Conservation (phyloP, 208 protist species). For the Acanthamoeba sp. region DNA sequence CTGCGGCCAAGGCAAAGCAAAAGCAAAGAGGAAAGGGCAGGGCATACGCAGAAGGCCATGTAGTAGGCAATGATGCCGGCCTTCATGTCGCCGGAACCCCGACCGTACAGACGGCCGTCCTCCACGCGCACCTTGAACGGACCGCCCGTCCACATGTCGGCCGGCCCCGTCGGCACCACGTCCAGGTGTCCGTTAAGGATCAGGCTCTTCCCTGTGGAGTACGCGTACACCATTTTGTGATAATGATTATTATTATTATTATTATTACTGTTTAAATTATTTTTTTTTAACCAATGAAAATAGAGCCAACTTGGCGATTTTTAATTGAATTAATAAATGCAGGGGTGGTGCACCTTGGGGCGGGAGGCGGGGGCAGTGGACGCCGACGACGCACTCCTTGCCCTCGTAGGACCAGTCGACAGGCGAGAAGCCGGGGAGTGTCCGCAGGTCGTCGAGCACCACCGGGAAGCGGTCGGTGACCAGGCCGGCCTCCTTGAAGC, state of each 20-base stretch:
- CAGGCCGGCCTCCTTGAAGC: conserved; percentile 71
- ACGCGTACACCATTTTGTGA: neutral
- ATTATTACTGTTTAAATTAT: neutral
- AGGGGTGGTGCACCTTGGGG: neutral
- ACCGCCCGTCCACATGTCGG: conserved; percentile 74
- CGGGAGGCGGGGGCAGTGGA: conserved; percentile 55
- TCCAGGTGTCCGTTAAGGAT: conserved; percentile 85
- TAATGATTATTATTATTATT: neutral
- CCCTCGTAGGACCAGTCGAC: conserved; percentile 80
- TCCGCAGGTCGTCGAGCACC: conserved; percentile 69
- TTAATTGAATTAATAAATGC: neutral
- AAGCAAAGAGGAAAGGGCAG: neutral
- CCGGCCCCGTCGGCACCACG: conserved; percentile 83
- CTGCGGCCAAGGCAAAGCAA: neutral
- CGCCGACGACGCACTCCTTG: conserved; percentile 82
- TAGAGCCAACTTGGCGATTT: neutral
- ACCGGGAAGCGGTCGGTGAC: conserved; percentile 78
- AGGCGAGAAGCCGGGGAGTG: conserved; percentile 80
- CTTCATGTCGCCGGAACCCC: conserved; percentile 85
- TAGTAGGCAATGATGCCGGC: conserved; percentile 83
- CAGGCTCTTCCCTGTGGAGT: conserved; percentile 76
- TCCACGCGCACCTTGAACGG: conserved; percentile 83
- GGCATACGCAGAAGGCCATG: conserved; percentile 79
- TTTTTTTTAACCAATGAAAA: neutral
- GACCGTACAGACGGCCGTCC: conserved; percentile 83